Base-by-base conservation (phyloP, 108 stramenopile genomes). In the Cyclotella distinguenda region DNA sequence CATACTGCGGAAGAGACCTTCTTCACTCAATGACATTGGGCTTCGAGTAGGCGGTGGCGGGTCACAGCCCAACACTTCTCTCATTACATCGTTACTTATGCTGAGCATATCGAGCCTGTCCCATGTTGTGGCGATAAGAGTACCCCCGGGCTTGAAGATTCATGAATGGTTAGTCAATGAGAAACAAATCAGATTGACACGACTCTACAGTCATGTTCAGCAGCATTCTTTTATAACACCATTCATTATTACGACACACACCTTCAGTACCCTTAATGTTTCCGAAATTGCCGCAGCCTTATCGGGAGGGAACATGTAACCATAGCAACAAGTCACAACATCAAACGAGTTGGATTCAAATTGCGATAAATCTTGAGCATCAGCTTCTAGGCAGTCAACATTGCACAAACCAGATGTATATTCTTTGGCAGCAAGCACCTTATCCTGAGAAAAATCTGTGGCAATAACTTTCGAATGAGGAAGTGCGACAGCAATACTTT, bases 271-370 rank as follows among this genome's bases (percentile, higher is more conserved):
- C 12, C 72, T 35, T 23, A 18, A 28, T 12, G 72, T 55, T 48
- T 73, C 72, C 13, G 32, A 31, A 5, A 73, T 25, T 34, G 72
- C 64, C 52, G 47, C 50, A 26, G 4, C 54, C 36, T 65, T 65
- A 43, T 73, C 72, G 31, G 15, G 27, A 13, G 72, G 63, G 36
- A 73, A 73, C 72, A 73, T 73, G 53, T 52, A 73, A 23, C 72
- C 72, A 48, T 73, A 73, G 40, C 64, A 65, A 52, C 72, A 73
- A 3, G 72, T 73, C 22, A 73, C 62, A 16, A 73, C 19, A 65
- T 73, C 72, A 15, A 73, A 30, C 25, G 52, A 55, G 23, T 50
- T 28, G 44, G 56, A 42, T 7, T 52, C 70, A 45, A 72, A 60
- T 27, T 25, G 28, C 25, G 28, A 53, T 9, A 72, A 31, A 43